phyloP scores from a whole-genome alignment of 345 rosid species.

The Hevea brasiliensis region DNA sequence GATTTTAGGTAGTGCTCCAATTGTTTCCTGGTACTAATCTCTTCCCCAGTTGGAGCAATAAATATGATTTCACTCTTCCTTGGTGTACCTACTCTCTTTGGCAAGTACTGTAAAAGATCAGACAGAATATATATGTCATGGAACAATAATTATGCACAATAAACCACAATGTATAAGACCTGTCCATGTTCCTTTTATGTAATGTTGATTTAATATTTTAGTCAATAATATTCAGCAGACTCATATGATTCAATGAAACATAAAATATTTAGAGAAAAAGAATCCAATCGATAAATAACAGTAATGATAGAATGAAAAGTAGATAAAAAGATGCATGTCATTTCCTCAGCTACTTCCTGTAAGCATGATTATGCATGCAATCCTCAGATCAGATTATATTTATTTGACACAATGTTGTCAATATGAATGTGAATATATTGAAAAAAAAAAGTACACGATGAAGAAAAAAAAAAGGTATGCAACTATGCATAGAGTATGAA shows the following conservation, averaged over 20 bases:
- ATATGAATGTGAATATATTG: no score
- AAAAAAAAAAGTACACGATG: no score
- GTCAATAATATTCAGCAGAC: background rate
- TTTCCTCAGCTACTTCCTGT: background rate
- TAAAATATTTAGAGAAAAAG: background rate
- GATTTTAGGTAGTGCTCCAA: slow-evolving; percentile 78
- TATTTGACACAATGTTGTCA: no score
- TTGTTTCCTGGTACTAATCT: slow-evolving; percentile 59
- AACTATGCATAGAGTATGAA: no score
- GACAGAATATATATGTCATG: slow-evolving; percentile 5
- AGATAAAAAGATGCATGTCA: background rate
- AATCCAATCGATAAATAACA: background rate
- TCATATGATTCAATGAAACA: background rate
- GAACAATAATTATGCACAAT: background rate
- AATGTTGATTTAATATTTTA: background rate
- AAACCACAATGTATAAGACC: background rate
- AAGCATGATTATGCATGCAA: background rate
- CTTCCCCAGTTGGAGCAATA: slow-evolving; percentile 78
- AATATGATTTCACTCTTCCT: slow-evolving; percentile 67
- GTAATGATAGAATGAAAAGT: background rate
- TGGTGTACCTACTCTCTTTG: slow-evolving; percentile 56
- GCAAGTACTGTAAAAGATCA: slow-evolving; percentile 45
- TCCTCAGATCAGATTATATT: no score
- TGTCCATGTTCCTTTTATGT: background rate
- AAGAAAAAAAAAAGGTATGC: no score